Base-by-base conservation (phyloP, 257 asterid species). In the Salvia hispanica region DNA sequence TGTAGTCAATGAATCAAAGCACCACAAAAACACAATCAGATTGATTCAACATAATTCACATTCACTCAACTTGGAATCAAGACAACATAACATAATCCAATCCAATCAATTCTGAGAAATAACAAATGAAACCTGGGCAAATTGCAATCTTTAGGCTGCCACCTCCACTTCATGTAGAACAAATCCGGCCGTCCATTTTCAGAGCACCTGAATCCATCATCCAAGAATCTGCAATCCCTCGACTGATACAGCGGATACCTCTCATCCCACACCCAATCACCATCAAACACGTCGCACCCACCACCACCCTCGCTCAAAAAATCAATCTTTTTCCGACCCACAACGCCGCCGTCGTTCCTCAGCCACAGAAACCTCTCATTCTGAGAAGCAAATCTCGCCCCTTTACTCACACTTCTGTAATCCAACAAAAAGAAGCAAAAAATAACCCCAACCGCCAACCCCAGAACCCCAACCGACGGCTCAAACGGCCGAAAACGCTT, bases 251-350 rank as follows among this genome's bases (percentile, higher is more conserved):
- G 43, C 15, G 99, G 99, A 67, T 93, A 93, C 33, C 77, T 78
- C 48, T 86, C 94, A 83, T 93, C 99, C 99, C 97, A 93, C 75
- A 90, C 78, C 99, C 99, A 93, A 79, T 93, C 96, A 75, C 99
- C 97, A 65, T 84, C 91, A 79, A 93, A 93, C 74, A 93, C 77
- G 66, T 90, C 84, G 82, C 97, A 93, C 66, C 78, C 81, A 74
- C 85, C 77, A 36, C 74, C 79, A 14, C 55, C 63, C 15, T 77
- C 86, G 67, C 88, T 84, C 78, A 90, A 77, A 76, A 83, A 90
- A 63, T 86, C 97, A 62, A 78, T 55, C 71, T 69, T 85, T 77
- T 74, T 81, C 50, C 64, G 50, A 31, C 66, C 66, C 66, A 2
- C 73, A 11, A 21, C 12, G 10, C 72, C 79, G 56, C 52, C 66